These are phyloP conservation scores for Aphanomyces astaci DNA, from an alignment of 352 stramenopile genomes.

Conservation along the genomic window DNA sequence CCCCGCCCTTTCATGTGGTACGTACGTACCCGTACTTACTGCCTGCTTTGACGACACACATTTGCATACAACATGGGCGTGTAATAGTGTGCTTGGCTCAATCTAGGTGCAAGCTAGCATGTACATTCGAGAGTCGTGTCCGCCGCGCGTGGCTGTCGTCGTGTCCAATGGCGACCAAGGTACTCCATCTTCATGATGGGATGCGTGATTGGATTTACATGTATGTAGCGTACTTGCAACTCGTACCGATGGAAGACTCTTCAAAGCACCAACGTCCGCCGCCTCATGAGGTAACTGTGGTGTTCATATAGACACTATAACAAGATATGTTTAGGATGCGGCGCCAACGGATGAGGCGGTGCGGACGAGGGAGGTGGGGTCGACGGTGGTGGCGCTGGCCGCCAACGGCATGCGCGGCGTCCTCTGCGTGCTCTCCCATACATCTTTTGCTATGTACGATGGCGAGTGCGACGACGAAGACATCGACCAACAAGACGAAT, in stretches of 20 bases:
- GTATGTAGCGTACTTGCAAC: constrained; percentile 4
- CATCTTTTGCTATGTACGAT: constrained; percentile 6
- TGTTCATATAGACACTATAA: background rate
- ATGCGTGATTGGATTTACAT: no score
- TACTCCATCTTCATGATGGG: no score
- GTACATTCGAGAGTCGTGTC: background rate
- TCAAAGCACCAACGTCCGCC: no score
- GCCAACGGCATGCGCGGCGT: constrained; percentile 18
- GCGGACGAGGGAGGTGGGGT: background rate
- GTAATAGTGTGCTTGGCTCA: no score
- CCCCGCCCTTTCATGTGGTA: background rate
- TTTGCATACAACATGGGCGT: no score
- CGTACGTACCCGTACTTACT: no score
- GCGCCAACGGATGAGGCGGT: background rate
- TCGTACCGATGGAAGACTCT: background rate
- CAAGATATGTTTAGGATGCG: background rate
- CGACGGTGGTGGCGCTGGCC: background rate
- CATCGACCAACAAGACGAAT: background rate
- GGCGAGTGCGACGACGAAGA: constrained; percentile 16
- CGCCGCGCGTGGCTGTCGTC: background rate
- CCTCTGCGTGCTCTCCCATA: background rate
- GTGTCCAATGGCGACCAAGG: background rate
- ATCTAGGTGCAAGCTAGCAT: background rate
- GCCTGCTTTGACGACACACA: no score
- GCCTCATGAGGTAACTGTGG: no score